These are phyloP conservation scores for Clavispora vitiphila DNA, from an alignment of 805 yeast genomes.

Conservation along the genomic window DNA sequence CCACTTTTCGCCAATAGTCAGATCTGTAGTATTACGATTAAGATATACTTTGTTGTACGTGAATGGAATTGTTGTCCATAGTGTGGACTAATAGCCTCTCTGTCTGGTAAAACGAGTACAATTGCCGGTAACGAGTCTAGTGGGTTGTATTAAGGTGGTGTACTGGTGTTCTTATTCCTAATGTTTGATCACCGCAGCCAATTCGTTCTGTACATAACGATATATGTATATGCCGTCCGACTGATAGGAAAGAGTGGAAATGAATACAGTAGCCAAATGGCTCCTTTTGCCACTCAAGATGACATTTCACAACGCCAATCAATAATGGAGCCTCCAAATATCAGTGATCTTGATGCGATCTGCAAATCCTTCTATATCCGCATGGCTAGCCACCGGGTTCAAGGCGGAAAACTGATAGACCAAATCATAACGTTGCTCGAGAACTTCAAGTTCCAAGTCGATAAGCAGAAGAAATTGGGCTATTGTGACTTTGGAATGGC, in stretches of 20 bases:
- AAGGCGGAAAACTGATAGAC: background rate
- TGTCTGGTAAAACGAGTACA: too few species aligned
- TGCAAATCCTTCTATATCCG: background rate
- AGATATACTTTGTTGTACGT: too few species aligned
- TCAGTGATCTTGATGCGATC: background rate
- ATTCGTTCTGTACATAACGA: background rate
- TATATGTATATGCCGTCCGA: background rate
- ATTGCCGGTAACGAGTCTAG: too few species aligned
- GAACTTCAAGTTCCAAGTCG: slow-evolving; percentile 28
- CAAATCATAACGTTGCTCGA: slow-evolving; percentile 24
- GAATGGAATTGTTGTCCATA: too few species aligned
- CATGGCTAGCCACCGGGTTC: background rate
- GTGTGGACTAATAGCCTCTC: too few species aligned
- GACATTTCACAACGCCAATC: background rate
- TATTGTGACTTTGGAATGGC: slow-evolving; percentile 37
- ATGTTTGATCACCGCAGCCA: too few species aligned
- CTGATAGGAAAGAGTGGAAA: background rate
- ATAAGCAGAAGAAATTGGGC: slow-evolving; percentile 22
- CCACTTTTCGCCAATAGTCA: too few species aligned
- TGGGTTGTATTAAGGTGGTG: too few species aligned
- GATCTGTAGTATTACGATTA: too few species aligned
- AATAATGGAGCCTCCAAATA: background rate
- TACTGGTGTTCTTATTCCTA: too few species aligned
- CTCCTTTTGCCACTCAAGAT: background rate
- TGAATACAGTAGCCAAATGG: background rate